These are phyloP conservation scores for Omphalea diandra DNA, from an alignment of 441 rosid genomes.

Conservation along the genomic window DNA sequence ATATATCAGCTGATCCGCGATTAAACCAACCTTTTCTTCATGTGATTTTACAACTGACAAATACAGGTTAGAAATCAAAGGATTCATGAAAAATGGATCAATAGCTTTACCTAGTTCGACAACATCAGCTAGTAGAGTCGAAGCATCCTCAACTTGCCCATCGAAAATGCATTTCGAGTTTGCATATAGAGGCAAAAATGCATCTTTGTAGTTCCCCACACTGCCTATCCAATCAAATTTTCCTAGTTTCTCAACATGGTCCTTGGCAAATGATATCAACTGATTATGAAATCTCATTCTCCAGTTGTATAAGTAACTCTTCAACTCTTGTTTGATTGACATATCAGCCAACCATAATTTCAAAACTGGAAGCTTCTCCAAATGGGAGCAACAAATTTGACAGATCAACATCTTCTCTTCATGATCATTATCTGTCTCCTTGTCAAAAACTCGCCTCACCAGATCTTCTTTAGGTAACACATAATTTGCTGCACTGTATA, in stretches of 20 bases:
- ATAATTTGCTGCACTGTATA: slow-evolving; percentile 48
- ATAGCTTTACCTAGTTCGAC: slow-evolving; percentile 53
- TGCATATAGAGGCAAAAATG: slow-evolving; percentile 76
- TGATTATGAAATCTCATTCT: slow-evolving; percentile 51
- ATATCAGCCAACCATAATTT: slow-evolving; percentile 26
- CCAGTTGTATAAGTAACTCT: slow-evolving; percentile 48
- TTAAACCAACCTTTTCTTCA: slow-evolving; percentile 31
- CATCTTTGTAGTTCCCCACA: slow-evolving; percentile 87
- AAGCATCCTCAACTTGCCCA: slow-evolving; percentile 25
- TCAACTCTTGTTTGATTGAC: slow-evolving; percentile 27
- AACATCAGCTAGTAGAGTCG: slow-evolving; percentile 38
- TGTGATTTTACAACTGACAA: slow-evolving; percentile 49
- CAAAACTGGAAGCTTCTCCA: slow-evolving; percentile 54
- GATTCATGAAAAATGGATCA: slow-evolving; percentile 63
- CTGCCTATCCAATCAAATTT: slow-evolving; percentile 83
- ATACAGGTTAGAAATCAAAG: slow-evolving; percentile 69
- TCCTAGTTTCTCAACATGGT: slow-evolving; percentile 40
- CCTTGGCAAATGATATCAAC: slow-evolving; percentile 53
- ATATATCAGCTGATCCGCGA: slow-evolving; percentile 26
- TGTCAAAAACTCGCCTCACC: slow-evolving; percentile 90
- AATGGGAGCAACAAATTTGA: slow-evolving; percentile 75
- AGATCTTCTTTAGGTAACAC: slow-evolving; percentile 54
- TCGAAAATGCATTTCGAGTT: slow-evolving; percentile 62
- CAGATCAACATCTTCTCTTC: slow-evolving; percentile 89
- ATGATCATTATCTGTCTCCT: slow-evolving; percentile 91